Evolutionary conservation across 2,329 filamentous ascomycete genomes (phyloP).

Genomic region (Paraphoma sp.): DNA sequence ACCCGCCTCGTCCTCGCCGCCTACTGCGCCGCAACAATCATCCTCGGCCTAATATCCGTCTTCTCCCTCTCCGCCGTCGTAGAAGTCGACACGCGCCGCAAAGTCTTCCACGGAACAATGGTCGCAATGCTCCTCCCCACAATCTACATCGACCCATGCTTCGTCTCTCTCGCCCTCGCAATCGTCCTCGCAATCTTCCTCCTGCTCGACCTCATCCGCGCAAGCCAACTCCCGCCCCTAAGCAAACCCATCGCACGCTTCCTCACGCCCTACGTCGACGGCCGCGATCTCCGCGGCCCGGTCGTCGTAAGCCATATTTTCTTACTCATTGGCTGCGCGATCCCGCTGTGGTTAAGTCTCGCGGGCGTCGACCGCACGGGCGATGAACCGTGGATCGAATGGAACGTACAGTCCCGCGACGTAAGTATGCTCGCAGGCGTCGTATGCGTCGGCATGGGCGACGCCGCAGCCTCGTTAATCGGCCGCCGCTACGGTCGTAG

Average conservation of each 20-base stretch:
- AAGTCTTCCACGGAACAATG: conserved; percentile 99
- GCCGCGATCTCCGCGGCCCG: conserved; percentile 87
- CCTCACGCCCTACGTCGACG: conserved; percentile 91
- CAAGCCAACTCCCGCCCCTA: conserved; percentile 88
- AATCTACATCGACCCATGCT: conserved; percentile 85
- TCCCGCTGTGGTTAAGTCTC: conserved; percentile 89
- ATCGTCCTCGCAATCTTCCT: conserved; percentile 85
- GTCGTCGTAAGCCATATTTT: conserved; percentile 98
- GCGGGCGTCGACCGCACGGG: conserved; percentile 70
- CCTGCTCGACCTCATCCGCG: conserved; percentile 85
- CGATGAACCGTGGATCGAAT: conserved; percentile 66
- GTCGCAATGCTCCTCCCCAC: conserved; percentile 92
- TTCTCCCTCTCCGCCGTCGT: conserved; percentile 76
- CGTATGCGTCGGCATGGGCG: conserved; percentile 92
- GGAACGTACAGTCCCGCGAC: conserved; percentile 76
- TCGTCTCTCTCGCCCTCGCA: conserved; percentile 78
- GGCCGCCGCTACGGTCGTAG: conserved; percentile 83
- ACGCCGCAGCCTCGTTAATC: conserved; percentile 89
- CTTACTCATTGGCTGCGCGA: conserved; percentile 90
- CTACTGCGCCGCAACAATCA: conserved; percentile 76
- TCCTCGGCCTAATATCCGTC: conserved; percentile 75
- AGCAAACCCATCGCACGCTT: conserved; percentile 86
- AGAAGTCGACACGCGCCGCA: conserved; percentile 93
- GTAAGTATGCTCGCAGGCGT: conserved; percentile 92
- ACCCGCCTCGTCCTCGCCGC: conserved; percentile 76